Evolutionary conservation across 2,329 filamentous ascomycete genomes (phyloP).

Genomic region (Lecanicillium sp.): DNA sequence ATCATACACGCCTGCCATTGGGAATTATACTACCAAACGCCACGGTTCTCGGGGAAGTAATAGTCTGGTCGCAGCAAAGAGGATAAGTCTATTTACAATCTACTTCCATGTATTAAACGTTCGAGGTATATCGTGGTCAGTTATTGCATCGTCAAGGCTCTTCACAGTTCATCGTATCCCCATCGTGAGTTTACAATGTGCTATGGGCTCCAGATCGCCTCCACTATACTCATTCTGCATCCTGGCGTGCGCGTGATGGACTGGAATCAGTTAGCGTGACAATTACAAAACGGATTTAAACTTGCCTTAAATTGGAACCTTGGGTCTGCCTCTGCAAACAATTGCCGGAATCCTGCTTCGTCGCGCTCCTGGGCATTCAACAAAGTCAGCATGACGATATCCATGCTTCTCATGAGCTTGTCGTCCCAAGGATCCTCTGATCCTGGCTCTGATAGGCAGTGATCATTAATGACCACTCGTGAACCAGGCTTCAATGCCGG

Average conservation of each 20-base stretch:
- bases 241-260: constrained; percentile 31
- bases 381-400: constrained; percentile 43
- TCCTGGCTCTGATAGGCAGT: constrained; percentile 33
- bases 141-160: too few species aligned
- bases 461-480: constrained; percentile 37
- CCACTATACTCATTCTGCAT: constrained; percentile 40
- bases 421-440: constrained; percentile 36
- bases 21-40: too few species aligned
- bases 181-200: too few species aligned
- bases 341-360: constrained; percentile 34
- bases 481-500: constrained; percentile 49
- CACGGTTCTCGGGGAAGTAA: too few species aligned
- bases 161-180: too few species aligned
- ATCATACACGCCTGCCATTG: too few species aligned
- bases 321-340: constrained; percentile 35
- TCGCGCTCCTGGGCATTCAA: constrained; percentile 44
- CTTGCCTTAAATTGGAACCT: constrained; percentile 36
- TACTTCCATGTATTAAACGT: too few species aligned
- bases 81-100: too few species aligned
- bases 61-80: too few species aligned
- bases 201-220: constrained; percentile 40
- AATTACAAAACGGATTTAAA: not conserved
- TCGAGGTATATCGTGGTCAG: too few species aligned
- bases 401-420: constrained; percentile 40
- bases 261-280: constrained; percentile 15